phyloP scores from a whole-genome alignment of 805 yeast genomes.

The Candida maesae region DNA sequence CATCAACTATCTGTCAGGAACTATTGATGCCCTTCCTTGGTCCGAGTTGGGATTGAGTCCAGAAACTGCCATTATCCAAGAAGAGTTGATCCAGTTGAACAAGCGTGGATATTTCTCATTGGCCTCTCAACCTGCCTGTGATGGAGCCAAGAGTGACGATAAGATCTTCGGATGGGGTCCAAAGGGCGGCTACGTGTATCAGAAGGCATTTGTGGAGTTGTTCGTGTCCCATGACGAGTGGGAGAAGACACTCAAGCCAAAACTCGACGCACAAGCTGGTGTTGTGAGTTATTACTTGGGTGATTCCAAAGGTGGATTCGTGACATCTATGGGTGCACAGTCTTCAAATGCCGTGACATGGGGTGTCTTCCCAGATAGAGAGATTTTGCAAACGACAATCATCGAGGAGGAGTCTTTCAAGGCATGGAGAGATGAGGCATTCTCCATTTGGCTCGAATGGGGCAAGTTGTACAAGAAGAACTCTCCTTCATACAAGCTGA shows the following conservation, averaged over 20 bases:
- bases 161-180: slow-evolving; percentile 94
- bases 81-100: slow-evolving; percentile 78
- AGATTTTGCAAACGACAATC: slow-evolving; percentile 86
- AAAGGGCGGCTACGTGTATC: slow-evolving; percentile 85
- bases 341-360: slow-evolving; percentile 87
- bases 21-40: slow-evolving; percentile 85
- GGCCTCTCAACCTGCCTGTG: slow-evolving; percentile 94
- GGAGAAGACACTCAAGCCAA: slow-evolving; percentile 51
- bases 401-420: slow-evolving; percentile 88
- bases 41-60: slow-evolving; percentile 80
- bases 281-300: slow-evolving; percentile 73
- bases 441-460: slow-evolving; percentile 91
- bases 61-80: slow-evolving; percentile 91
- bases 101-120: slow-evolving; percentile 75
- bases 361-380: slow-evolving; percentile 95
- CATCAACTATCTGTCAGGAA: slow-evolving; percentile 67
- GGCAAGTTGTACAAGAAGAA: slow-evolving; percentile 62
- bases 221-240: slow-evolving; percentile 73
- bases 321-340: slow-evolving; percentile 53
- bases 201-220: slow-evolving; percentile 90
- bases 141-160: slow-evolving; percentile 75
- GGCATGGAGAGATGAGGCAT: slow-evolving; percentile 97
- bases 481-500: slow-evolving; percentile 53
- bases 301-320: slow-evolving; percentile 52
- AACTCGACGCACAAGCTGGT: slow-evolving; percentile 38